Percentiles rank a stretch among this genome's conserved stretches.
phyloP scores from a whole-genome alignment of 139 green algal genomes.

The Dunaliella primolecta region DNA sequence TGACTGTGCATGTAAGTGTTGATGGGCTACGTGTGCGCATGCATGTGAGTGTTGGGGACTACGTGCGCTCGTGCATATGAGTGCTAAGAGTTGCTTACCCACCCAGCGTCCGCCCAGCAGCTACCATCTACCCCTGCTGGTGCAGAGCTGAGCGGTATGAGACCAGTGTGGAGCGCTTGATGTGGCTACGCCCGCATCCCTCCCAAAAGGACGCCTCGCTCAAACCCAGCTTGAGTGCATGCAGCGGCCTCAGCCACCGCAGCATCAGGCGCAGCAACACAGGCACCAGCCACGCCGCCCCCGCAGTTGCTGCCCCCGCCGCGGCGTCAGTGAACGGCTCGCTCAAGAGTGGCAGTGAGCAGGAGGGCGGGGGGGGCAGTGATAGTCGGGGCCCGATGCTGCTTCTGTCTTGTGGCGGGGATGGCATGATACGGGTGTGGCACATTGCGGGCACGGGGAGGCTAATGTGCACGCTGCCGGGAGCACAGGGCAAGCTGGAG shows the following conservation, averaged over 20 bases:
- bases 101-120: no score
- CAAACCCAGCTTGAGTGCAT: not conserved
- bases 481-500: constrained; percentile 46
- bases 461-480: constrained; percentile 53
- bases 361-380: not conserved
- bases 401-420: constrained; percentile 59
- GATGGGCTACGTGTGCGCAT: no score
- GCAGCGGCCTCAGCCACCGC: not conserved
- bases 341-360: not conserved
- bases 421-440: constrained; percentile 70
- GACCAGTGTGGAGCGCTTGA: constrained; percentile 51
- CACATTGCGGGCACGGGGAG: constrained; percentile 37
- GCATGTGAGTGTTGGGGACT: no score
- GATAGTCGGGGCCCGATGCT: constrained; percentile 28
- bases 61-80: no score
- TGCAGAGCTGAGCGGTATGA: constrained; percentile 53
- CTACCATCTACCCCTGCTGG: no score
- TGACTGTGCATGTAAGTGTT: no score
- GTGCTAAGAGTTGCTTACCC: no score
- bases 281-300: not conserved
- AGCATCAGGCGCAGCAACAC: not conserved
- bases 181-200: constrained; percentile 43
- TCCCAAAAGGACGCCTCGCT: not conserved
- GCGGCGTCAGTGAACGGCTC: not conserved
- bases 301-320: not conserved